Base-by-base conservation (phyloP, 352 stramenopile species). In the Phytophthora tentaculata region DNA sequence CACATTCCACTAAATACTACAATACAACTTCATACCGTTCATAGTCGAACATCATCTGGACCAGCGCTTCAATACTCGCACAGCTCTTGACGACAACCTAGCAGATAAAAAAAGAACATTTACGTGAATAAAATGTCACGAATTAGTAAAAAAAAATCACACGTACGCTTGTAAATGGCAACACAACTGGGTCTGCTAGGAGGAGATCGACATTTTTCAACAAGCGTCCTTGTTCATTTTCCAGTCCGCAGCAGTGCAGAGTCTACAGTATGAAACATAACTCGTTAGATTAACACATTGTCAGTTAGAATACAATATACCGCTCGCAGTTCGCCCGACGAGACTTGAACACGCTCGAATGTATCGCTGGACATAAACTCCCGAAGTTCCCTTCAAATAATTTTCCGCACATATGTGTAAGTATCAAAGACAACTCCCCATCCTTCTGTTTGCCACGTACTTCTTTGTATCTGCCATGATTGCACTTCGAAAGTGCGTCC, bases 1-100 rank as follows among this genome's bases (percentile, higher is more conserved):
- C 51, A 45, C 28, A 32, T 20, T 60, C 41, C 35, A 57, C 23
- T 17, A 6, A 7, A 67, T 37, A n/a, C n/a, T n/a, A n/a, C n/a
- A 43, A 17, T 24, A 14, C 24, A 44, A 14, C 28, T 44, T 45
- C 56, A 17, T 74, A 83, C 79, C 70, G 69, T 51, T 92, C 86
- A 43, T 92, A 94, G 58, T 92, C 84, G 41, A 90, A 92, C 84
- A 94, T 91, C 70, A 82, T 90, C n/a, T 83, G 65, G 3, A 92
- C 75, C 12, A 94, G 65, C 13, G 63, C 58, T 44, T 91, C 80
- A 23, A 94, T 74, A n/a, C 66, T 74, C n/a, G 65, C 64, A 55
- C 82, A 94, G 50, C 81, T 91, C 45, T 90, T 76, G 2, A 77
- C 71, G 24, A 92, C 83, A 16, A 90, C 74, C 82, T 91, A 28